phyloP scores from a whole-genome alignment of 2,329 filamentous ascomycete species.

The Davidsoniella australis region DNA sequence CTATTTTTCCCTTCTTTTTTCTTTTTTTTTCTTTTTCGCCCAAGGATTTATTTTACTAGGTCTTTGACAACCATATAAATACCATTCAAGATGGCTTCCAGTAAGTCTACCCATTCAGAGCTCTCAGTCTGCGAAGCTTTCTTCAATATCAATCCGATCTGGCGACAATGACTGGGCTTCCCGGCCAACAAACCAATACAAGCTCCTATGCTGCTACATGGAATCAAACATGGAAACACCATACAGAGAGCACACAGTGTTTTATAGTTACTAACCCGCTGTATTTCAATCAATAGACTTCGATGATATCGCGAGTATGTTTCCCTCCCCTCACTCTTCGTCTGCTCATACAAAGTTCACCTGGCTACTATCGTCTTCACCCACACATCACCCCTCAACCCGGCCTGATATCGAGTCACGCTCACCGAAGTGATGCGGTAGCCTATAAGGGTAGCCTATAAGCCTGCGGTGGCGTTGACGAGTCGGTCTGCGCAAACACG shows the following conservation, averaged over 20 bases:
- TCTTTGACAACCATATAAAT: conserved; percentile 1
- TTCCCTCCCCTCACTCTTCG: neutral
- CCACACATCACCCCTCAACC: neutral
- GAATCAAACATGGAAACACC: neutral
- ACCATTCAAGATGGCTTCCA: conserved; percentile 19
- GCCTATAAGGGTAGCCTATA: neutral
- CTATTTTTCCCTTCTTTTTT: conserved; percentile 1
- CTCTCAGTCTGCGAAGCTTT: no score
- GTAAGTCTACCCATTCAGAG: conserved; percentile 15
- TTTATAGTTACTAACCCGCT: conserved; percentile 7
- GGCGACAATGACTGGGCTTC: no score
- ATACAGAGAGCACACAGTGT: neutral
- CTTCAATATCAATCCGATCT: no score
- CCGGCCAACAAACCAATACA: neutral
- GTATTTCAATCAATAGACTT: conserved; percentile 20
- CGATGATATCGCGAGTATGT: conserved; percentile 31
- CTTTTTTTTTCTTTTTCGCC: neutral
- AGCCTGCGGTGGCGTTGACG: no score
- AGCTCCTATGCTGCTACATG: neutral
- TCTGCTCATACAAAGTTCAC: neutral
- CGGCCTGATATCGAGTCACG: neutral
- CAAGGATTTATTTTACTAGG: neutral
- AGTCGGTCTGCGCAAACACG: neutral
- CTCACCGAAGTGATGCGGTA: neutral
- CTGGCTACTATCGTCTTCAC: neutral